phyloP scores from a whole-genome alignment of 2,329 filamentous ascomycete species.

The Albophoma yamanashiensis region DNA sequence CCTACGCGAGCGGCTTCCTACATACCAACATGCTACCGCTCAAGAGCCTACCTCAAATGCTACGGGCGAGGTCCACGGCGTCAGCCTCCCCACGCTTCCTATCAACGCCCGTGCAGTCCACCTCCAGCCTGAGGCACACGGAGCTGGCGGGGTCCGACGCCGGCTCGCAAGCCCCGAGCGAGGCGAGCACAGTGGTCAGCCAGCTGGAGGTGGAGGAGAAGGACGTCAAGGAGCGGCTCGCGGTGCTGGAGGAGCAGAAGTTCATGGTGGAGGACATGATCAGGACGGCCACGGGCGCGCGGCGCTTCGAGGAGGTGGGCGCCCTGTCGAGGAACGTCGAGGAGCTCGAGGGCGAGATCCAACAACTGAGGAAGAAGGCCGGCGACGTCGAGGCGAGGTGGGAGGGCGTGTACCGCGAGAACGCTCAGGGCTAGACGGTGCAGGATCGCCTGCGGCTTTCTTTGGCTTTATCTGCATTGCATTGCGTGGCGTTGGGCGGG shows the following conservation, averaged over 20 bases:
- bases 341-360: conserved; percentile 72
- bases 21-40: conserved; percentile 87
- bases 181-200: conserved; percentile 42
- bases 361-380: conserved; percentile 53
- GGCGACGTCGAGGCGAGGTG: conserved; percentile 51
- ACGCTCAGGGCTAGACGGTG: conserved; percentile 7
- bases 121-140: conserved; percentile 32
- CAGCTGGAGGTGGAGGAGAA: conserved; percentile 74
- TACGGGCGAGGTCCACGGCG: conserved; percentile 32
- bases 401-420: conserved; percentile 38
- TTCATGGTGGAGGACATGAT: conserved; percentile 87
- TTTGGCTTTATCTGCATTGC: conserved; percentile 16
- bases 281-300: conserved; percentile 59
- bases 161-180: conserved; percentile 31
- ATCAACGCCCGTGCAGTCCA: conserved; percentile 22
- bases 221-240: conserved; percentile 64
- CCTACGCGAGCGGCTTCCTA: conserved; percentile 71
- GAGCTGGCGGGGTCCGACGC: conserved; percentile 36
- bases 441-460: neutral
- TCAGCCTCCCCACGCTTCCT: conserved; percentile 19
- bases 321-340: conserved; percentile 71
- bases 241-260: conserved; percentile 82
- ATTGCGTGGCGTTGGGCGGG: conserved; percentile 22
- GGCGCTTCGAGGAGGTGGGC: conserved; percentile 78
- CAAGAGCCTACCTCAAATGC: conserved; percentile 59